Evolutionary conservation across 2,329 filamentous ascomycete genomes (phyloP).

Genomic region (Calonectria honghensis): DNA sequence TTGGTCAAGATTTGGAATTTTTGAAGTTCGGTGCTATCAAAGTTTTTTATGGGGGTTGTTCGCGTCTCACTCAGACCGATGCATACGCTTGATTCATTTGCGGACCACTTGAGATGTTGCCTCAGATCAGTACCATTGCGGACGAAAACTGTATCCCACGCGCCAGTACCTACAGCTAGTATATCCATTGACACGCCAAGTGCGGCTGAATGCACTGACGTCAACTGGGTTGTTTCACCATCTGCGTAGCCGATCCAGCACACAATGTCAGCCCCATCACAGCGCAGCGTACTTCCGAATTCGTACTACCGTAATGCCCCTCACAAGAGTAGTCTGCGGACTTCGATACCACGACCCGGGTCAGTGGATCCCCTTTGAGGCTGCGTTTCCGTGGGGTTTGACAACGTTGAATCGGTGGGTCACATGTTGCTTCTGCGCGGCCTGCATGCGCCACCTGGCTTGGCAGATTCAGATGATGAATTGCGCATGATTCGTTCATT

Average conservation of each 20-base stretch:
- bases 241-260: background rate
- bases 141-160: background rate
- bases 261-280: background rate
- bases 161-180: no score
- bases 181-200: no score
- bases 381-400: background rate
- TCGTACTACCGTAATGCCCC: no score
- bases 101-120: background rate
- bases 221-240: background rate
- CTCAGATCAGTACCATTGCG: background rate
- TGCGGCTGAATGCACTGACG: constrained; percentile 3
- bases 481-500: background rate
- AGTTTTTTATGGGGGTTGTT: background rate
- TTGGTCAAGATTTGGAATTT: background rate
- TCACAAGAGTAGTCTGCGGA: background rate
- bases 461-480: background rate
- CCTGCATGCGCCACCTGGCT: background rate
- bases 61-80: background rate
- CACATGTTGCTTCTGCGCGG: background rate
- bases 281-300: background rate
- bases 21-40: background rate
- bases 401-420: background rate
- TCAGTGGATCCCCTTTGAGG: background rate
- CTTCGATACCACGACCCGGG: background rate
- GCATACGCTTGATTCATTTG: background rate